Evolutionary conservation across 2,329 filamentous ascomycete species (phyloP), one percentile per base, ranked within the genome.

Genomic region (Fusarium graminum): DNA sequence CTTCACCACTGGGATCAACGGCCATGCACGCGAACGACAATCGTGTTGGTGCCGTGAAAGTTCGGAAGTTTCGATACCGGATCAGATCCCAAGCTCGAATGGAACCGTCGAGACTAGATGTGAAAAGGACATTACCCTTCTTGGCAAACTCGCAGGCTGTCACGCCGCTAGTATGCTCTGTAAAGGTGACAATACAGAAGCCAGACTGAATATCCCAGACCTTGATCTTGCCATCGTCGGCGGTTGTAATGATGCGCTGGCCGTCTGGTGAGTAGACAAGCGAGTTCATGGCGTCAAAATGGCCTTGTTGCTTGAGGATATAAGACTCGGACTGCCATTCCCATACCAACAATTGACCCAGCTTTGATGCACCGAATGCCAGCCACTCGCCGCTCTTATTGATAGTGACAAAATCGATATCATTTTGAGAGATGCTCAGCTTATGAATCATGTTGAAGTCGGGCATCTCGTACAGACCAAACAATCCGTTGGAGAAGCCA

Each of bases 251-350:
- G 65, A 99, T 92, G 38, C 92, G 90, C 74, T 97, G 92, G 6
- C 95, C 94, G 73, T 97, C 94, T 0, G 95, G 94, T 7, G 95
- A 94, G 79, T 98, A 99, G 10, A 92, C 90, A 6, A 99, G 83
- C 1, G 93, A 87, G 78, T 98, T 98, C 87, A 98, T 94, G 3
- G 93, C 91, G 76, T 99, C 95, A 68, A 97, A 94, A 79, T 99
- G 95, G 0, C 94, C 95, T 78, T 98, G 95, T 75, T 99, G 95
- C 80, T 99, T 99, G 45, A 99, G 83, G 59, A 99, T 96, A 78
- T 99, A 99, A 7, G 94, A 98, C 78, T 99, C 96, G 0, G 95
- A 99, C 76, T 98, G 94, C 94, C 96, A 99, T 77, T 99, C 95
- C 95, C 95, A 99, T 6, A 99, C 95, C 6, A 99, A 82, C n/a